Conservation (phyloP, 1,284 basidiomycete species). For the Taiwanofungus camphoratus region DNA sequence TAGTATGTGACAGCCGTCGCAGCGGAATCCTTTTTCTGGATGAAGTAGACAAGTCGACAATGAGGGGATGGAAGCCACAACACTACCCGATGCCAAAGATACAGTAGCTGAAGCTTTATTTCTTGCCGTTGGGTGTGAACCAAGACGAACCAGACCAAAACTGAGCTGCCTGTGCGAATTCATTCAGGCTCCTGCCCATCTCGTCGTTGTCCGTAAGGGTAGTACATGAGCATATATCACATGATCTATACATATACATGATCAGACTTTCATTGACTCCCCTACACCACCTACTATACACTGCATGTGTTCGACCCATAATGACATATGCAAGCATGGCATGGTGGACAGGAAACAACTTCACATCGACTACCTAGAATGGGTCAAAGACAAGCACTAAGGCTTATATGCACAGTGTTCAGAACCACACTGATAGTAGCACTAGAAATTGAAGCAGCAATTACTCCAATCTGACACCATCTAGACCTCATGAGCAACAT, state of each 20-base stretch:
- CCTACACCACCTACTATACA: no score
- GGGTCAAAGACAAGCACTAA: background rate
- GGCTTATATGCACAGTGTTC: background rate
- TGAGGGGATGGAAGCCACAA: slow-evolving; percentile 39
- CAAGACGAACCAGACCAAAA: slow-evolving; percentile 27
- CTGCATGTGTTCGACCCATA: background rate
- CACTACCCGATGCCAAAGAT: slow-evolving; percentile 36
- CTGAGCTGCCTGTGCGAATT: no score
- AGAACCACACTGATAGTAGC: background rate
- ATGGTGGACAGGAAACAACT: background rate
- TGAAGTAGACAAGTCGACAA: slow-evolving; percentile 47
- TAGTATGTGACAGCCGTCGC: slow-evolving; percentile 51
- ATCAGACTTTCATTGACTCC: background rate
- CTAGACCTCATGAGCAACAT: background rate
- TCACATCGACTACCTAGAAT: background rate
- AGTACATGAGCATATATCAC: no score
- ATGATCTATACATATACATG: background rate
- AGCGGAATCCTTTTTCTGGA: slow-evolving; percentile 53
- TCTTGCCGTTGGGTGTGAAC: slow-evolving; percentile 42
- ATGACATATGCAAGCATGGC: background rate
- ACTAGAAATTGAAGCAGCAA: background rate
- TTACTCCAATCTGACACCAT: background rate
- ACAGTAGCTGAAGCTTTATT: slow-evolving; percentile 41
- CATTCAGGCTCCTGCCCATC: no score
- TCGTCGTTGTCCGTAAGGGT: no score